These are phyloP conservation scores for Camellia lanceoleosa DNA, from an alignment of 148 eudicot species.

Conservation along the genomic window DNA sequence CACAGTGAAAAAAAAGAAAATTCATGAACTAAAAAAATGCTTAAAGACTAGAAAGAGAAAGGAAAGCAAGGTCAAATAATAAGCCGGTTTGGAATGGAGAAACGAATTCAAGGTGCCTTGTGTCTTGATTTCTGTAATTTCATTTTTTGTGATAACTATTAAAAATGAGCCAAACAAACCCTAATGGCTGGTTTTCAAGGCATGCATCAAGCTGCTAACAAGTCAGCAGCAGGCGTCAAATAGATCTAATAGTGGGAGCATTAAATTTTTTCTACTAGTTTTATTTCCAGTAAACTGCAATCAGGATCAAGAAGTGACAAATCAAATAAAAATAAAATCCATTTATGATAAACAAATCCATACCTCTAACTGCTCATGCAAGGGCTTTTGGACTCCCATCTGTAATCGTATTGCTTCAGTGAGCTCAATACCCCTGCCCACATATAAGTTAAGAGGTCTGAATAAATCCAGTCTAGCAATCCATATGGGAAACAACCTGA, in stretches of 20 bases:
- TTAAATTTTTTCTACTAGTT: neutral
- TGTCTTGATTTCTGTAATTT: neutral
- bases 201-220: neutral
- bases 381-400: slow-evolving; percentile 92
- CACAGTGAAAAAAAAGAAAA: neutral
- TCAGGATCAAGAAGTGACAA: neutral
- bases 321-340: neutral
- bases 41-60: neutral
- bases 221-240: too few relatives aligned
- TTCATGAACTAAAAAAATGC: neutral
- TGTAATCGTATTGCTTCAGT: slow-evolving; percentile 89
- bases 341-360: slow-evolving; percentile 9
- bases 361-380: slow-evolving; percentile 98
- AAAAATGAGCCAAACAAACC: neutral
- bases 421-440: slow-evolving; percentile 76
- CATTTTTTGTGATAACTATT: neutral
- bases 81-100: neutral
- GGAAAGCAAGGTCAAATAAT: neutral
- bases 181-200: neutral
- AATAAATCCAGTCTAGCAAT: neutral
- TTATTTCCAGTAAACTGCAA: neutral
- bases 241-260: neutral
- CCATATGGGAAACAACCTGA: slow-evolving; percentile 1
- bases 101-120: neutral
- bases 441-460: slow-evolving; percentile 6